Evolutionary conservation across 192 early-diverging fungal species (phyloP).

Genomic region (Physocladia obscura): DNA sequence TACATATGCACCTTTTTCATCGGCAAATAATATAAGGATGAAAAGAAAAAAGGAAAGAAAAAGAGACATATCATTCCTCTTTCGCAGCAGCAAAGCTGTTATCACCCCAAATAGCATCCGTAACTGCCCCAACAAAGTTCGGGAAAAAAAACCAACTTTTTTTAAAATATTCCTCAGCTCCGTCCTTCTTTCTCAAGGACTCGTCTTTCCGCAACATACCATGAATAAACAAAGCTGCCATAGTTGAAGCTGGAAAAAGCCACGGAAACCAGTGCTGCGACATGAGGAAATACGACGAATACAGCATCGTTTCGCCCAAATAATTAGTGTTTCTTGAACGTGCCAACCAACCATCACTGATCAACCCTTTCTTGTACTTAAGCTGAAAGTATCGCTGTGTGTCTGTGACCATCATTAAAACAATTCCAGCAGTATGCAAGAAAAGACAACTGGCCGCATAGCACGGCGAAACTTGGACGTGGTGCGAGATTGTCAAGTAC

Average conservation of each 20-base stretch:
- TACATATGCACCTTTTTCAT: too few relatives aligned
- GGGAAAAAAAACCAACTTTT: slow-evolving; percentile 2
- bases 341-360: background rate
- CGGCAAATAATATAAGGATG: too few relatives aligned
- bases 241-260: background rate
- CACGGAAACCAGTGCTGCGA: slow-evolving; percentile 1
- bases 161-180: background rate
- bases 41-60: too few relatives aligned
- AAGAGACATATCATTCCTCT: too few relatives aligned
- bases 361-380: slow-evolving; percentile 4
- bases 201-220: background rate
- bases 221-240: background rate
- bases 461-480: background rate
- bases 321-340: background rate
- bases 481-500: background rate
- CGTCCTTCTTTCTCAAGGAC: background rate
- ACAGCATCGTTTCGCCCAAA: background rate
- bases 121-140: too few relatives aligned
- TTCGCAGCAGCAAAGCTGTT: too few relatives aligned
- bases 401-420: slow-evolving; percentile 1
- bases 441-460: background rate
- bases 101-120: too few relatives aligned
- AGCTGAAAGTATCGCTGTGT: slow-evolving; percentile 5
- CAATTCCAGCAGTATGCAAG: background rate
- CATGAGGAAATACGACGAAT: background rate